These are phyloP conservation scores for Anthoceros angustus DNA, from an alignment of 225 moss, liverwort and hornwort species.

Conservation along the genomic window DNA sequence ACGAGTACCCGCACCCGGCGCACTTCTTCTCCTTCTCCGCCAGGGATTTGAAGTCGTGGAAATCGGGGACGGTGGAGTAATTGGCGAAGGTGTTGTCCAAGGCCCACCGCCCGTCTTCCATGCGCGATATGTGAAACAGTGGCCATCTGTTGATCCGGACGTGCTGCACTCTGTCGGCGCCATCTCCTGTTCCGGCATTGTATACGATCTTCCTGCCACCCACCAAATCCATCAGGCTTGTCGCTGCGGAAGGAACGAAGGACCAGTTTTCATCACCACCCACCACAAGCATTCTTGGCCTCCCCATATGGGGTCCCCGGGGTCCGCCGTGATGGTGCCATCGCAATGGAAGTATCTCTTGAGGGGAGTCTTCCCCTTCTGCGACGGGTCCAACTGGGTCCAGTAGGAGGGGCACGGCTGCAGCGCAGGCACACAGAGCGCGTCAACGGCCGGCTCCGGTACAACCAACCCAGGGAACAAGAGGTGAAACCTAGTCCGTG, in stretches of 20 bases:
- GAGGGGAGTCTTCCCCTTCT: conserved; percentile 11
- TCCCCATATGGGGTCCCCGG: conserved; percentile 26
- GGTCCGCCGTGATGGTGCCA: conserved; percentile 16
- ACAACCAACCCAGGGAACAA: no score
- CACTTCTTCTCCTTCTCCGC: neutral
- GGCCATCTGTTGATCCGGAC: conserved; percentile 38
- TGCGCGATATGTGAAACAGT: conserved; percentile 12
- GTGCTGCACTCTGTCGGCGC: conserved; percentile 3
- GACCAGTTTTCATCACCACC: no score
- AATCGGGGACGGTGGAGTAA: conserved; percentile 24
- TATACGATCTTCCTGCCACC: neutral
- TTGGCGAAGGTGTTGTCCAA: conserved; percentile 26
- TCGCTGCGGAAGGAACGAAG: no score
- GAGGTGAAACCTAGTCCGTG: no score
- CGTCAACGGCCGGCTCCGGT: no score
- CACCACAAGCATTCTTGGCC: conserved; percentile 13
- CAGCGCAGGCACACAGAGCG: neutral
- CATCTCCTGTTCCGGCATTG: neutral
- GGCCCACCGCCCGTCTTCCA: conserved; percentile 22
- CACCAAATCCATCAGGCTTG: no score
- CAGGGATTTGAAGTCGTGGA: neutral
- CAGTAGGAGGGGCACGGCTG: conserved; percentile 19
- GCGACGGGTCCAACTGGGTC: conserved; percentile 22
- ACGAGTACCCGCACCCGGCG: neutral
- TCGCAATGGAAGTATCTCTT: conserved; percentile 24